phyloP scores from a whole-genome alignment of 2,329 filamentous ascomycete genomes.

The Hawksworthiomyces lignivorus region DNA sequence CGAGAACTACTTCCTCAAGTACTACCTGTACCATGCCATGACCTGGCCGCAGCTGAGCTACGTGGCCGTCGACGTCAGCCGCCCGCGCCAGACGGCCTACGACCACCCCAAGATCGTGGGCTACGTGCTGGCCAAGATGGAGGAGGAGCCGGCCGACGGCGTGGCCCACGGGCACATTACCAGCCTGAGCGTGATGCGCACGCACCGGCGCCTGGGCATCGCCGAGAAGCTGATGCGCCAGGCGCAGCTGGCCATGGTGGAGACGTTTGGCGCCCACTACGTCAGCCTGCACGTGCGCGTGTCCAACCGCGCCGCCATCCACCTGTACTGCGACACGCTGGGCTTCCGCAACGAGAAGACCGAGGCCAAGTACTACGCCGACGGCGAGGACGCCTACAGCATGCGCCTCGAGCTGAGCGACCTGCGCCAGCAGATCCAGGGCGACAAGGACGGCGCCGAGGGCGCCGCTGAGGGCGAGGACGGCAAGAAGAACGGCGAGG shows the following conservation, averaged over 20 bases:
- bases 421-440: constrained; percentile 43
- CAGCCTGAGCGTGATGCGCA: constrained; percentile 90
- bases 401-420: constrained; percentile 81
- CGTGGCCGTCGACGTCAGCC: constrained; percentile 86
- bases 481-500: constrained; percentile 11
- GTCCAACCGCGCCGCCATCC: constrained; percentile 84
- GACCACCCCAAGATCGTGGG: constrained; percentile 96
- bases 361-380: constrained; percentile 89
- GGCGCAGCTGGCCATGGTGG: constrained; percentile 93
- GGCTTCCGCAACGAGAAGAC: constrained; percentile 83
- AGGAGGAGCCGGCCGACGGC: constrained; percentile 89
- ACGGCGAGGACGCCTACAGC: constrained; percentile 90
- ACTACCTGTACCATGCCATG: constrained; percentile 98
- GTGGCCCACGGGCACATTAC: constrained; percentile 95
- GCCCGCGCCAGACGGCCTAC: constrained; percentile 68
- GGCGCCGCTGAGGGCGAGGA: constrained; percentile 6
- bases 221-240: constrained; percentile 98
- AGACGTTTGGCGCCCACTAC: constrained; percentile 84
- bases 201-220: constrained; percentile 81
- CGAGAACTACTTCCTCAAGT: constrained; percentile 99
- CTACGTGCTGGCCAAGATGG: constrained; percentile 99
- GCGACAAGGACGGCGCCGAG: constrained; percentile 26
- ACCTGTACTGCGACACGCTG: constrained; percentile 86
- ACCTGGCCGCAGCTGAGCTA: constrained; percentile 97
- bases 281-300: constrained; percentile 94